Conservation (phyloP, 2,329 filamentous ascomycete genomes). For the Huntiella bhutanensis region DNA sequence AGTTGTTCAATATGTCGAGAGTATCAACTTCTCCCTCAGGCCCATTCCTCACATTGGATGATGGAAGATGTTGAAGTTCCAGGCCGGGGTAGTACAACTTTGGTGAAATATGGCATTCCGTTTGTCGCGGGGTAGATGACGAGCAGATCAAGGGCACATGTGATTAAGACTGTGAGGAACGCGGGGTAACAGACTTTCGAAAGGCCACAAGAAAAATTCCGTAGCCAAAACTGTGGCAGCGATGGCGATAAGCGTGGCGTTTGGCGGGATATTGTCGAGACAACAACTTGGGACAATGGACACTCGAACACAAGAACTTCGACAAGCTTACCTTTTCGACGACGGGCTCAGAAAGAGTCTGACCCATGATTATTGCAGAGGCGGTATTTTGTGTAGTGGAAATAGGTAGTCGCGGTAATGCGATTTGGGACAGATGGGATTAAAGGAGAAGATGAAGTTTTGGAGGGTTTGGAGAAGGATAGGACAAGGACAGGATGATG, state of each 20-base stretch:
- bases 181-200: too few species aligned
- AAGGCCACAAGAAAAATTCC: too few species aligned
- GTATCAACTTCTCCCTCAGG: too few species aligned
- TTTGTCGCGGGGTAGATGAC: background rate
- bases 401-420: background rate
- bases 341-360: conserved; percentile 97
- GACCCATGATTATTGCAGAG: conserved; percentile 55
- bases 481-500: background rate
- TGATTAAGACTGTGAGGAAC: background rate
- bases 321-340: conserved; percentile 74
- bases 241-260: too few species aligned
- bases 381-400: conserved; percentile 3
- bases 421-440: conserved; percentile 7
- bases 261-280: too few species aligned
- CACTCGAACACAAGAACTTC: conserved; percentile 12
- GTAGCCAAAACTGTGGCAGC: too few species aligned
- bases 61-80: too few species aligned
- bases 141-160: conserved; percentile 5
- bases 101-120: too few species aligned
- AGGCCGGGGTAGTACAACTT: too few species aligned
- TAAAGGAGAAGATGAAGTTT: conserved; percentile 9
- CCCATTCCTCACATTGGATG: too few species aligned
- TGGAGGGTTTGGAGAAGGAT: conserved; percentile 6
- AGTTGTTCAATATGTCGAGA: too few species aligned
- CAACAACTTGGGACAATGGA: too few species aligned